Evolutionary conservation across 2,329 filamentous ascomycete species (phyloP).

Genomic region (Niveomyces coronatus): DNA sequence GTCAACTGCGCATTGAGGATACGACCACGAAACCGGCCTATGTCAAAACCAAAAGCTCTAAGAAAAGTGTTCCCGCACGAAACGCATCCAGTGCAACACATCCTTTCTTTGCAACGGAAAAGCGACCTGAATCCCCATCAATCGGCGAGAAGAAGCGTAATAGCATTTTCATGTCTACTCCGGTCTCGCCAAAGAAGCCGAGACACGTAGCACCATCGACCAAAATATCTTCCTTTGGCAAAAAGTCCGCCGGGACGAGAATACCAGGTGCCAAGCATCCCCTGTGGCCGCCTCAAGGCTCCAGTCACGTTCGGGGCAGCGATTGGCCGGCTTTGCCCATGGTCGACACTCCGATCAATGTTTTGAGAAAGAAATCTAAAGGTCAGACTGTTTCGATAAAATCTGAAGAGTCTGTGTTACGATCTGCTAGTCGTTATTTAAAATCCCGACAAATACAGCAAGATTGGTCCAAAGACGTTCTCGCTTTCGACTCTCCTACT

Average conservation of each 20-base stretch:
- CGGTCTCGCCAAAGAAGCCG: conserved; percentile 38
- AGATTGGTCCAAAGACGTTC: conserved; percentile 20
- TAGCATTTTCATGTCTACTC: conserved; percentile 41
- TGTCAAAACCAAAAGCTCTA: conserved; percentile 18
- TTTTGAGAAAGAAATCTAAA: conserved; percentile 36
- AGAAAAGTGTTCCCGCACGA: conserved; percentile 17
- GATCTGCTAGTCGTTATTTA: not conserved
- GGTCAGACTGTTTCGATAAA: conserved; percentile 32
- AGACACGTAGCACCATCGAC: conserved; percentile 21
- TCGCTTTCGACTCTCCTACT: conserved; percentile 35
- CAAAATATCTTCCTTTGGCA: conserved; percentile 32
- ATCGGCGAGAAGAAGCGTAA: conserved; percentile 22
- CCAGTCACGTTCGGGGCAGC: conserved; percentile 50
- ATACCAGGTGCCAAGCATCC: conserved; percentile 57
- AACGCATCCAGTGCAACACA: conserved; percentile 25
- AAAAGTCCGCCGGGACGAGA: conserved; percentile 38
- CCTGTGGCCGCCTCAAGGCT: conserved; percentile 60
- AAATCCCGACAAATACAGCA: conserved; percentile 13
- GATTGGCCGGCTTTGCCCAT: not conserved
- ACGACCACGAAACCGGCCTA: conserved; percentile 7
- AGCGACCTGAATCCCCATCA: conserved; percentile 16
- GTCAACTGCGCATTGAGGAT: conserved; percentile 18
- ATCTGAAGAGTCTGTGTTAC: conserved; percentile 33
- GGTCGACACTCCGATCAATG: not conserved
- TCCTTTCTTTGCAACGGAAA: conserved; percentile 32